These are phyloP conservation scores for Trypanosoma grayi DNA, from an alignment of 208 protist species.

Conservation along the genomic window DNA sequence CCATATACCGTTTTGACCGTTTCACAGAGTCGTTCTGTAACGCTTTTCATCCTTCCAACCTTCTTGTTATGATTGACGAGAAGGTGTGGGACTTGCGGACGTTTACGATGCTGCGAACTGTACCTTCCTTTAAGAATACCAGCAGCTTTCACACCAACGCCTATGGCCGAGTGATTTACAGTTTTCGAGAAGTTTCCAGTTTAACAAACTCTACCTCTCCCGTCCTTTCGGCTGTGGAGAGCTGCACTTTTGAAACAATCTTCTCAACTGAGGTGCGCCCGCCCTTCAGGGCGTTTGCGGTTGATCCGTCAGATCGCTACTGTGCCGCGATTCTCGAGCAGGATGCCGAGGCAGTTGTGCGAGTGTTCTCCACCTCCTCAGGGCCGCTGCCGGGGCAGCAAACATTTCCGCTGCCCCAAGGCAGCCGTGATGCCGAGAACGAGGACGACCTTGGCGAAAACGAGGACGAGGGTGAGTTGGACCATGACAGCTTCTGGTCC, in stretches of 20 bases:
- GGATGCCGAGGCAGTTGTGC: slow-evolving; percentile 53
- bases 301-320: slow-evolving; percentile 84
- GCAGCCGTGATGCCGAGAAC: slow-evolving; percentile 30
- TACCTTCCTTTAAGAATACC: slow-evolving; percentile 69
- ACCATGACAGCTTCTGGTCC: slow-evolving; percentile 25
- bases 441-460: slow-evolving; percentile 41
- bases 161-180: slow-evolving; percentile 64
- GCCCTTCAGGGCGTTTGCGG: slow-evolving; percentile 64
- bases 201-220: slow-evolving; percentile 32
- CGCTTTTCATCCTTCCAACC: slow-evolving; percentile 72
- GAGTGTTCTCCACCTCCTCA: slow-evolving; percentile 77
- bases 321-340: slow-evolving; percentile 79
- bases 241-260: slow-evolving; percentile 70
- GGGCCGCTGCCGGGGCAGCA: slow-evolving; percentile 59
- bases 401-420: slow-evolving; percentile 62
- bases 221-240: slow-evolving; percentile 79
- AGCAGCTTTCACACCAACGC: slow-evolving; percentile 63
- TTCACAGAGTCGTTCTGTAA: slow-evolving; percentile 82
- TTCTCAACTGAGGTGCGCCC: slow-evolving; percentile 77
- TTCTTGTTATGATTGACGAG: slow-evolving; percentile 81
- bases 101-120: slow-evolving; percentile 67
- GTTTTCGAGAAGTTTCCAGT: slow-evolving; percentile 59
- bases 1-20: slow-evolving; percentile 83
- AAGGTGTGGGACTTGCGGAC: slow-evolving; percentile 86
- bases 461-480: slow-evolving; percentile 44